These are phyloP conservation scores for Mercurialis annua DNA, from an alignment of 345 rosid genomes.

Conservation along the genomic window DNA sequence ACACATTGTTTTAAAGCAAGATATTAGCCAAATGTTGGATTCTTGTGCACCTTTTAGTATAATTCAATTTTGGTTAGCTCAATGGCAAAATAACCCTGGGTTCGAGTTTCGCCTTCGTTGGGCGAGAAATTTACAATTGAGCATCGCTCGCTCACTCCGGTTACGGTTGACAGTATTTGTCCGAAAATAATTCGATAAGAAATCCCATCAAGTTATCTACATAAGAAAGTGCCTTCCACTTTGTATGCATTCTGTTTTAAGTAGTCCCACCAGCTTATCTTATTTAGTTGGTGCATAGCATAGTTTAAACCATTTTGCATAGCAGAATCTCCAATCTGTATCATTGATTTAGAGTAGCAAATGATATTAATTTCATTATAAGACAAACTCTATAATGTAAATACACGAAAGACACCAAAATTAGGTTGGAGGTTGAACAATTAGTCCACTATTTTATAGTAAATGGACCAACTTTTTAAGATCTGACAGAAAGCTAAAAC, in stretches of 20 bases:
- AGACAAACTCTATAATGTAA: not conserved
- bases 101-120: too few species aligned
- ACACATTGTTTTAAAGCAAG: too few species aligned
- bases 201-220: not conserved
- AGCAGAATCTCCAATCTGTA: not conserved
- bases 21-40: too few species aligned
- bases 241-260: conserved; percentile 16
- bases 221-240: conserved; percentile 12
- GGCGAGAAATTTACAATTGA: too few species aligned
- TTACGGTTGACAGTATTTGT: too few species aligned
- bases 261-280: conserved; percentile 23
- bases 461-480: not conserved
- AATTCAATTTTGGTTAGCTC: too few species aligned
- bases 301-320: not conserved
- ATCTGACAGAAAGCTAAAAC: not conserved
- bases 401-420: not conserved
- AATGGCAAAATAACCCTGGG: too few species aligned
- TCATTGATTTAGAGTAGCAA: not conserved
- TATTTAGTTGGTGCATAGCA: not conserved
- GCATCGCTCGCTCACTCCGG: too few species aligned
- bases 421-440: conserved; percentile 33
- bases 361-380: too few species aligned
- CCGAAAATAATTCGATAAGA: too few species aligned
- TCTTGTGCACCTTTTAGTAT: too few species aligned
- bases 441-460: conserved; percentile 25